Evolutionary conservation across 495 filamentous ascomycete genomes (phyloP).

Genomic region (Viridothelium virens): DNA sequence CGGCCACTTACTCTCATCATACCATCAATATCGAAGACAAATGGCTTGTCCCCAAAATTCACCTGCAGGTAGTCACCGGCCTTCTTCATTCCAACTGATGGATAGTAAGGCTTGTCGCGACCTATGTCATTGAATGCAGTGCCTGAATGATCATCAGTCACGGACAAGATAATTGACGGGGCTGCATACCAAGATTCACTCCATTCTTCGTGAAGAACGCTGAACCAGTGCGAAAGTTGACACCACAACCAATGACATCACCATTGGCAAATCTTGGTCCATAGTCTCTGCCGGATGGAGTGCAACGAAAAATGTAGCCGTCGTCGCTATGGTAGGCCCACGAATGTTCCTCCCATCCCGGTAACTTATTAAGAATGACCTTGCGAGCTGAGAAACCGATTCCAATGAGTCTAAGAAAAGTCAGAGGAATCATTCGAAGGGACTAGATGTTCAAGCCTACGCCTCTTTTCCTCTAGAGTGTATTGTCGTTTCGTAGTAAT

Average conservation of each 20-base stretch:
- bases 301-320: slow-evolving; percentile 72
- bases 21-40: slow-evolving; percentile 86
- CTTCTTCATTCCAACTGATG: slow-evolving; percentile 90
- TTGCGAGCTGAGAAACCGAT: slow-evolving; percentile 77
- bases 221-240: slow-evolving; percentile 82
- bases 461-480: slow-evolving; percentile 78
- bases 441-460: slow-evolving; percentile 42
- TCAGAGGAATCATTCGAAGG: too few species aligned
- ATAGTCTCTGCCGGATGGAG: slow-evolving; percentile 66
- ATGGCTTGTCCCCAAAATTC: slow-evolving; percentile 88
- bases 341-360: slow-evolving; percentile 91
- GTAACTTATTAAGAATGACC: slow-evolving; percentile 70
- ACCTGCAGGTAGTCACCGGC: slow-evolving; percentile 70
- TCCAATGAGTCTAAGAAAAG: slow-evolving; percentile 60
- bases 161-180: neutral
- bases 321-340: slow-evolving; percentile 99
- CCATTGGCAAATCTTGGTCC: slow-evolving; percentile 61
- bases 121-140: slow-evolving; percentile 74
- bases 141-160: slow-evolving; percentile 42
- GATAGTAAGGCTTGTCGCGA: slow-evolving; percentile 58
- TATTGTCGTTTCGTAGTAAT: slow-evolving; percentile 94
- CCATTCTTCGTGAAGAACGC: slow-evolving; percentile 97
- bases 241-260: slow-evolving; percentile 87
- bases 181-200: slow-evolving; percentile 56
- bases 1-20: slow-evolving; percentile 61